Percentiles rank a stretch among this genome's conserved stretches.
Evolutionary conservation across 192 early-diverging fungal genomes (phyloP).

Genomic region (Backusella luteola): DNA sequence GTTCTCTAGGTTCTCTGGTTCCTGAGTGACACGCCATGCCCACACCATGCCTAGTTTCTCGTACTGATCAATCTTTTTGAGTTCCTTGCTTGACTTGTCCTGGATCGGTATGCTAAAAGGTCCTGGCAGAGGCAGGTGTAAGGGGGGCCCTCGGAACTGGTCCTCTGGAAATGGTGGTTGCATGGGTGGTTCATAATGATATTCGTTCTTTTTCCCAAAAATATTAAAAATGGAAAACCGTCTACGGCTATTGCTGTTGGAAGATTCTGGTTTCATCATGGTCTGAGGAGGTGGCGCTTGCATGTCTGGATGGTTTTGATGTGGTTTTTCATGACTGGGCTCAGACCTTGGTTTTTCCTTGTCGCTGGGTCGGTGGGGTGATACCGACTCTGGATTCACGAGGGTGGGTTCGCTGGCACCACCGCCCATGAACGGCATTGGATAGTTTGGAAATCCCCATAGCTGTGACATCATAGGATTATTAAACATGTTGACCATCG

Average conservation of each 20-base stretch:
- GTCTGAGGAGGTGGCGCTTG: neutral
- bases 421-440: neutral
- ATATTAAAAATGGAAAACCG: conserved; percentile 1
- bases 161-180: neutral
- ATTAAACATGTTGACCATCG: neutral
- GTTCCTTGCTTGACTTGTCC: neutral
- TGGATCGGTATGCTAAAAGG: neutral
- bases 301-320: neutral
- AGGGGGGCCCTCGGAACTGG: neutral
- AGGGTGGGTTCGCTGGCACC: neutral
- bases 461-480: neutral
- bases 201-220: conserved; percentile 1
- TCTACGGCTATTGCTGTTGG: neutral
- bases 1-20: neutral
- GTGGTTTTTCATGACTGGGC: neutral
- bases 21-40: neutral
- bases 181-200: neutral
- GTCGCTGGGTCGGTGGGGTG: neutral
- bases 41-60: neutral
- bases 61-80: neutral
- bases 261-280: neutral
- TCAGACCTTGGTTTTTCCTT: neutral
- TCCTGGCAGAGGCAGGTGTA: neutral
- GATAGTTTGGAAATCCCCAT: neutral
- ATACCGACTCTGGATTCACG: neutral